Evolutionary conservation across 2,329 filamentous ascomycete species (phyloP).

Genomic region (Fusarium subglutinans): DNA sequence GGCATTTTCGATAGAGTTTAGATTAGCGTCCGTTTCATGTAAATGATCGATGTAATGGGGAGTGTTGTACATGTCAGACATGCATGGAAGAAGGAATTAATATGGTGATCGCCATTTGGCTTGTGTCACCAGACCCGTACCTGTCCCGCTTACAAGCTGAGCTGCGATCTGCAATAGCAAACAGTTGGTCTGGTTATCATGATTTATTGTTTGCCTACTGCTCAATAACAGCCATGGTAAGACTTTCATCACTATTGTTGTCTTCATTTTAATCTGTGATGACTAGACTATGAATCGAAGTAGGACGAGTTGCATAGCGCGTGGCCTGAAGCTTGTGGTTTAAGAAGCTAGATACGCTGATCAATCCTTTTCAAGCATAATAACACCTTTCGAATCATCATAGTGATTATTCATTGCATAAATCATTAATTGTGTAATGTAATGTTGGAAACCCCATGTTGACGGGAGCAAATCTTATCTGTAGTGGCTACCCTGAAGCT

Average conservation of each 20-base stretch:
- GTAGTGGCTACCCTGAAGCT: neutral
- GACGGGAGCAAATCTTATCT: neutral
- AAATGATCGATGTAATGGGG: neutral
- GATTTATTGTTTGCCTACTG: neutral
- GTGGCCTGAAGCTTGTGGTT: rapidly evolving
- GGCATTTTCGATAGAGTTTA: neutral
- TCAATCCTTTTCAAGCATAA: neutral
- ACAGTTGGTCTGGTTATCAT: rapidly evolving
- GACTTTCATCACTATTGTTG: neutral
- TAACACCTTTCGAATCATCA: rapidly evolving
- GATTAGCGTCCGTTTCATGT: neutral
- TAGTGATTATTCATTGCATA: neutral
- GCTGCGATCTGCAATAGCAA: neutral
- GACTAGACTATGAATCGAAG: rapidly evolving
- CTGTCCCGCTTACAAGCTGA: neutral
- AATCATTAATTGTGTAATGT: neutral
- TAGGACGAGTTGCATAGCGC: rapidly evolving
- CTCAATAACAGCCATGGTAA: neutral
- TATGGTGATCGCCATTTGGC: neutral
- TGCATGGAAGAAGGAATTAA: neutral
- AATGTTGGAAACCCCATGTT: rapidly evolving
- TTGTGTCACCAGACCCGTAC: neutral
- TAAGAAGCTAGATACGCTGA: neutral
- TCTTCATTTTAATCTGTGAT: too few species aligned
- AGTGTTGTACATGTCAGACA: neutral